These are phyloP conservation scores for Aspergillus phoenicis DNA, from an alignment of 2,329 filamentous ascomycete genomes.

Conservation along the genomic window DNA sequence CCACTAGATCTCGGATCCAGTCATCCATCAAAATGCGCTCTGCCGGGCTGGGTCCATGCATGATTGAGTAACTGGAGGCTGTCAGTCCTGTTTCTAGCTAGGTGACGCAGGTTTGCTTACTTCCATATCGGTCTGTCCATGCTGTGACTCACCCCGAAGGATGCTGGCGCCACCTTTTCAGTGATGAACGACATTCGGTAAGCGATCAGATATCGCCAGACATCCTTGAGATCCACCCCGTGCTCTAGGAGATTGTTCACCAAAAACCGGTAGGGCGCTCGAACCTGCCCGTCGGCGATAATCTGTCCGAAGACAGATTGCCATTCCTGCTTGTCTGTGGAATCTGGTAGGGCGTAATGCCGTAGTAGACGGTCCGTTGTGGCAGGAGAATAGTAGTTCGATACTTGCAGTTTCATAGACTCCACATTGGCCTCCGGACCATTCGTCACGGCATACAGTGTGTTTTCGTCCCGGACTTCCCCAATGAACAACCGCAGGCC, in stretches of 20 bases:
- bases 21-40: conserved; percentile 42
- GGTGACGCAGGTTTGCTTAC: conserved; percentile 29
- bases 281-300: conserved; percentile 27
- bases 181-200: conserved; percentile 49
- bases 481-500: conserved; percentile 45
- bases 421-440: conserved; percentile 36
- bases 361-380: conserved; percentile 41
- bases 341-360: conserved; percentile 40
- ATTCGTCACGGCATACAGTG: conserved; percentile 48
- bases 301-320: conserved; percentile 45
- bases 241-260: conserved; percentile 26
- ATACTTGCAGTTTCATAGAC: conserved; percentile 42
- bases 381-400: conserved; percentile 49
- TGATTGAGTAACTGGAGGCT: conserved; percentile 38
- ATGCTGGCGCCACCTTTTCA: conserved; percentile 41
- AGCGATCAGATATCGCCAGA: conserved; percentile 49
- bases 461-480: conserved; percentile 50
- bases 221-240: conserved; percentile 37
- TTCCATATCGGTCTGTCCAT: conserved; percentile 52
- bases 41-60: conserved; percentile 39
- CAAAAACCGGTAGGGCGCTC: conserved; percentile 25
- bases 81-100: background rate
- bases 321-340: conserved; percentile 39
- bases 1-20: conserved; percentile 43
- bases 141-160: conserved; percentile 36